Base-by-base conservation (phyloP, 73 alveolate genomes). In the Vitrella brassicaformis region DNA sequence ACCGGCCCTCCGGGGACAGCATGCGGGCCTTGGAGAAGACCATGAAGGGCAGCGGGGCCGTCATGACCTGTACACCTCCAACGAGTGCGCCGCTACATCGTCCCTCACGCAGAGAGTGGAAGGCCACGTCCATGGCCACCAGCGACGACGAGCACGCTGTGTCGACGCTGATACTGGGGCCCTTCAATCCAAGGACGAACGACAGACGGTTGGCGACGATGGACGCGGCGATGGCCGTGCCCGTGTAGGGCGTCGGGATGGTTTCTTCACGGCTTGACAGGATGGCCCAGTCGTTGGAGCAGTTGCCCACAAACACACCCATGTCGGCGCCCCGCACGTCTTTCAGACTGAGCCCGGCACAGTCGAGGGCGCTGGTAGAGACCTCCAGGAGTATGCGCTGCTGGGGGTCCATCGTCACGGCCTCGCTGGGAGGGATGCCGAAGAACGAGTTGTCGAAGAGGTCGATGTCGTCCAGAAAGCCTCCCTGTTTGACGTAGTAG, bases 81-180 rank as follows among this genome's bases (percentile, higher is more conserved):
- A 71, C 78, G 14, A 78, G 72, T 19, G 84, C 84, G 28, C 68
- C 68, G 25, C 66, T 68, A 65, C 84, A 78, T 25, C 78, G 28
- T 28, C 84, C 84, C 0, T 73, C 71, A 27, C 78, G 84, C 45
- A 78, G 72, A 31, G 68, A 47, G 67, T 46, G 47, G 27, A 68
- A 67, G 1, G 84, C 84, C 18, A 64, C 67, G 84, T 78, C 84
- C 71, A 70, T 71, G 0, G 84, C 84, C 68, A 78, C 84, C 82
- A 71, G 25, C 47, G 68, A 31, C 18, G 78, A 31, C n/a, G 78
- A 73, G 68, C 82, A 75, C 27, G 78, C 78, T 4, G 78, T 28
- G 69, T 71, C 78, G 28, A 71, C 47, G 9, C 47, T 46, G 27
- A 46, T 66, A 4, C 70, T 45, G 22, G 78, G 78, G n/a, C 78